Percentiles rank a stretch among this genome's conserved stretches.
Conservation (phyloP, 1,139 yeast genomes). For the Candida glucosophila region DNA sequence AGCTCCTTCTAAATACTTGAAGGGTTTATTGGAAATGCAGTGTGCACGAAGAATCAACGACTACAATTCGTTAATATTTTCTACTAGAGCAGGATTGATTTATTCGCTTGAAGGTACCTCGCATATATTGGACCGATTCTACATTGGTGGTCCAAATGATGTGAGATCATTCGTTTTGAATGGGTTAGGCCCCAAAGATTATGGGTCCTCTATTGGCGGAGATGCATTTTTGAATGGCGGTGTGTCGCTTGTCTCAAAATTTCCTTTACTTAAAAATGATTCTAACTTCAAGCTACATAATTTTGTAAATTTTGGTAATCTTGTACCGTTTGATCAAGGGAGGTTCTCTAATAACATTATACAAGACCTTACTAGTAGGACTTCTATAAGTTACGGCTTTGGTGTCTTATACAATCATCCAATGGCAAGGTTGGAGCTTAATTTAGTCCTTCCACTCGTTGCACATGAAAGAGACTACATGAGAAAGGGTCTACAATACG, state of each 20-base stretch:
- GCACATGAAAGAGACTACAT: slow-evolving; percentile 56
- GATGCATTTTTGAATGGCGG: slow-evolving; percentile 70
- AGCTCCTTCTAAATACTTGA: slow-evolving; percentile 27
- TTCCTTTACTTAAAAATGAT: slow-evolving; percentile 51
- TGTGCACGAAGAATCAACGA: slow-evolving; percentile 21
- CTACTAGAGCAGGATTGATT: slow-evolving; percentile 46
- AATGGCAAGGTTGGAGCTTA: slow-evolving; percentile 84
- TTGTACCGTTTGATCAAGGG: slow-evolving; percentile 36
- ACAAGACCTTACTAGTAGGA: slow-evolving; percentile 18
- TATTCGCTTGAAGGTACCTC: slow-evolving; percentile 22
- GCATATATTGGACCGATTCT: slow-evolving; percentile 55
- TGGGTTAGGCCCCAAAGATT: slow-evolving; percentile 81
- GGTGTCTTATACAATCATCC: slow-evolving; percentile 84
- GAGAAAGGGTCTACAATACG: slow-evolving; percentile 88
- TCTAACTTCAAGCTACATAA: slow-evolving; percentile 63
- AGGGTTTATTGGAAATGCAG: slow-evolving; percentile 41
- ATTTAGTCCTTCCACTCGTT: slow-evolving; percentile 70
- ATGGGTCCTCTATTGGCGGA: slow-evolving; percentile 63
- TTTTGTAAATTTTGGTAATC: slow-evolving; percentile 68
- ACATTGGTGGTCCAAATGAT: slow-evolving; percentile 72
- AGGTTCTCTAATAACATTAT: slow-evolving; percentile 11
- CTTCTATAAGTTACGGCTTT: slow-evolving; percentile 55
- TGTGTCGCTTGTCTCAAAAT: slow-evolving; percentile 49
- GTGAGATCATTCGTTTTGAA: slow-evolving; percentile 68
- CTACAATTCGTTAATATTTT: slow-evolving; percentile 28